Base-by-base conservation (phyloP, 768 basidiomycete species). In the Lactarius vividus region DNA sequence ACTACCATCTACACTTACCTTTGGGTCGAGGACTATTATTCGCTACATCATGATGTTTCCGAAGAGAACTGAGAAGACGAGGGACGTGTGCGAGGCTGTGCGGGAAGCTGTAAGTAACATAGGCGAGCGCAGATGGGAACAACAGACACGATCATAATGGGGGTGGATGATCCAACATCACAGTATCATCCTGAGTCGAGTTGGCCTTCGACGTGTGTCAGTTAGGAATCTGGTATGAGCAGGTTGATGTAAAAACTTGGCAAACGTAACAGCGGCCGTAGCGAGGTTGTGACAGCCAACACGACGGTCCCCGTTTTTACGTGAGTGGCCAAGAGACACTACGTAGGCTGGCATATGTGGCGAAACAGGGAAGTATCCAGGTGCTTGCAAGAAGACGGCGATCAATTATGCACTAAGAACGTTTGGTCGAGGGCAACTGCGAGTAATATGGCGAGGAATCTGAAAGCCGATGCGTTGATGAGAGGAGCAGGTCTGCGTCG, bases 351-450 rank as follows among this genome's bases (percentile, higher is more conserved):
- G 68, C 20, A 72, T 72, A 54, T 73, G 73, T 1, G 72, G 64
- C 7, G 72, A 74, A 4, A 71, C 73, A 28, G 71, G 72, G 67
- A 73, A 72, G 61, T 71, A 73, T 15, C 70, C 70, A 2, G 29
- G 61, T 10, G 72, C 72, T 61, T 72, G 72, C 33, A 33, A 9
- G 33, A 33, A 10, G 2, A 70, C 57, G 29, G 58, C 62, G 7
- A 71, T 69, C 9, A 68, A 26, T 16, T 46, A 4, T 13, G 35
- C n/a, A 23, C 9, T 8, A 9, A 23, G 23, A 11, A 11, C 0
- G 23, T 0, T 11, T 10, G n/a, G n/a, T 23, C n/a, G 9, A 33
- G 33, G 8, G 33, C 33, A 33, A 33, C 33, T 33, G 33, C 8
- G 33, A 33, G 33, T 1, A 33, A 33, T 33, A 33, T 10, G 33